These are phyloP conservation scores for Mortierella sp. DNA, from an alignment of 371 early-diverging fungal species.

Conservation along the genomic window DNA sequence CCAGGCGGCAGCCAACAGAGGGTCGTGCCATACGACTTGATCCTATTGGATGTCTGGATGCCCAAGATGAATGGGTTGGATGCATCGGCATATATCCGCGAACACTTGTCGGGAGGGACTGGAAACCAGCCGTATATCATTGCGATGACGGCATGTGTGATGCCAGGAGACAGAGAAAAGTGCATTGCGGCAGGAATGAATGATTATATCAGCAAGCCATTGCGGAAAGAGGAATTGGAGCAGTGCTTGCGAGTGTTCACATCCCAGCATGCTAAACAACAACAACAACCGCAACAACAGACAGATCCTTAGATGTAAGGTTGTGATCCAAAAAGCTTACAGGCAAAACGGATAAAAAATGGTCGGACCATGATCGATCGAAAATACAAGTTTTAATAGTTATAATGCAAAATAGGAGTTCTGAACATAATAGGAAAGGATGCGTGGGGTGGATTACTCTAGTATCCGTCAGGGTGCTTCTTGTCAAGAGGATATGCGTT, in stretches of 20 bases:
- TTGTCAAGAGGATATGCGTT: slow-evolving; percentile 5
- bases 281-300: not conserved
- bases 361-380: too few species aligned
- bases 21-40: slow-evolving; percentile 31
- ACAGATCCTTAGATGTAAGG: not conserved
- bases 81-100: slow-evolving; percentile 53
- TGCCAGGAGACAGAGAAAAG: slow-evolving; percentile 54
- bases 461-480: slow-evolving; percentile 7
- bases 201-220: slow-evolving; percentile 55
- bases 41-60: slow-evolving; percentile 68
- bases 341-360: too few species aligned
- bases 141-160: slow-evolving; percentile 57
- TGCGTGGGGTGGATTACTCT: not conserved
- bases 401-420: not conserved
- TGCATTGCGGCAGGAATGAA: slow-evolving; percentile 57
- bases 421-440: not conserved
- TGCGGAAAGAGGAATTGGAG: slow-evolving; percentile 55
- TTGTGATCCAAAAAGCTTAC: too few species aligned
- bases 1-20: too few species aligned
- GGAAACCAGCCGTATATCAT: slow-evolving; percentile 41
- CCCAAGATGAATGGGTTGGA: slow-evolving; percentile 60
- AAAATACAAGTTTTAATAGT: too few species aligned
- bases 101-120: slow-evolving; percentile 17
- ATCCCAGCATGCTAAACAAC: slow-evolving; percentile 10
- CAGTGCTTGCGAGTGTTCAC: slow-evolving; percentile 37